Percentiles rank a stretch among this genome's conserved stretches.
Evolutionary conservation across 2,329 filamentous ascomycete species (phyloP).

Genomic region (Colletotrichum sp.): DNA sequence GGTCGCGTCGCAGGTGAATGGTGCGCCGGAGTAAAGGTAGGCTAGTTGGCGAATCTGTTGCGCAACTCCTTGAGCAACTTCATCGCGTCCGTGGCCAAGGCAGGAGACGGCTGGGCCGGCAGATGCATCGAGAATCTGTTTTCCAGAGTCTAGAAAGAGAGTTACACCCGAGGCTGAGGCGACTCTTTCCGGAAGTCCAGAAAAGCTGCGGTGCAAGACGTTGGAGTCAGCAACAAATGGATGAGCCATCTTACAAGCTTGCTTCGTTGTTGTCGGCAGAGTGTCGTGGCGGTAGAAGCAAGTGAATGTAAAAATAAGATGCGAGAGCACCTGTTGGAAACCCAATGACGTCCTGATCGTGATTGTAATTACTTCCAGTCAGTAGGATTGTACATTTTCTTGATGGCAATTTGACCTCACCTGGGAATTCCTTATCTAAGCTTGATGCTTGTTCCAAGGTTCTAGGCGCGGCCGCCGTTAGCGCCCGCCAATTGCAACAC

Average conservation of each 20-base stretch:
- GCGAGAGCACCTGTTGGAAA: background rate
- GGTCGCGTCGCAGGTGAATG: background rate
- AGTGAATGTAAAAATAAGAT: background rate
- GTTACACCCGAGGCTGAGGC: background rate
- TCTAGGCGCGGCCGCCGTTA: background rate
- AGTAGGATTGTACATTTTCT: background rate
- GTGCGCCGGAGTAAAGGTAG: conserved; percentile 16
- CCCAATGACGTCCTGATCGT: background rate
- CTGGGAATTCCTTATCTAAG: background rate
- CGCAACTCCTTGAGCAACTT: background rate
- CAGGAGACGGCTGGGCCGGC: conserved; percentile 8
- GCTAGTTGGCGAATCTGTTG: background rate
- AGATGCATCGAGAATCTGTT: conserved; percentile 2
- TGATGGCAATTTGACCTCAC: background rate
- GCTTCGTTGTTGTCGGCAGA: background rate
- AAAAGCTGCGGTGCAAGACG: conserved; percentile 6
- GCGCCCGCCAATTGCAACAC: background rate
- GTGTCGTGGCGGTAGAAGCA: background rate
- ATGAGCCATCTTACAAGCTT: background rate
- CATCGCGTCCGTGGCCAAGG: background rate
- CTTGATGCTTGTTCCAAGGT: background rate
- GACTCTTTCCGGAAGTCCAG: background rate
- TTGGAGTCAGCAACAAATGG: conserved; percentile 5
- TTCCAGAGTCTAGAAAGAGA: background rate
- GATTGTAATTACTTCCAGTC: background rate